phyloP scores from a whole-genome alignment of 2,329 filamentous ascomycete species.

The Akanthomyces uredinophilus region DNA sequence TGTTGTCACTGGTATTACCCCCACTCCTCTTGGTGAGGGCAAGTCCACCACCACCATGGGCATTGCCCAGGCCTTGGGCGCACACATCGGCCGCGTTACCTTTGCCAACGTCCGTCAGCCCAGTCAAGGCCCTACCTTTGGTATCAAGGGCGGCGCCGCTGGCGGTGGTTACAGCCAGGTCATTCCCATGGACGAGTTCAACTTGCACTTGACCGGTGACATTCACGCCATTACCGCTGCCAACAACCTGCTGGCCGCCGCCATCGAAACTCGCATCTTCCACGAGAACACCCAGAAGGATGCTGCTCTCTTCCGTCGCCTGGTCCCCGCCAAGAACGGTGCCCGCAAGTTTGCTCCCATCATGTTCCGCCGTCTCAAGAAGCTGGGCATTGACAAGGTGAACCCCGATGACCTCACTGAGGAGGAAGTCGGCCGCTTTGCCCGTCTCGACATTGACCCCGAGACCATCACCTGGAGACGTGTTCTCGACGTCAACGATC shows the following conservation, averaged over 20 bases:
- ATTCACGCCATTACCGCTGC: slow-evolving; percentile 96
- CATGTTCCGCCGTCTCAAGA: slow-evolving; percentile 91
- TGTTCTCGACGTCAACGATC: slow-evolving; percentile 94
- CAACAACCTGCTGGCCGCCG: slow-evolving; percentile 93
- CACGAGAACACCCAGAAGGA: slow-evolving; percentile 96
- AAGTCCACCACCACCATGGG: slow-evolving; percentile 98
- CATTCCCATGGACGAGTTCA: slow-evolving; percentile 99
- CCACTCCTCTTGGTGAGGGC: slow-evolving; percentile 91
- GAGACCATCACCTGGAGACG: slow-evolving; percentile 96
- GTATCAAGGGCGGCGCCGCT: slow-evolving; percentile 96
- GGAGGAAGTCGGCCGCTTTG: slow-evolving; percentile 83
- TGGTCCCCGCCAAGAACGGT: slow-evolving; percentile 87
- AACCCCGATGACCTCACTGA: slow-evolving; percentile 84
- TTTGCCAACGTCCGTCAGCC: slow-evolving; percentile 98
- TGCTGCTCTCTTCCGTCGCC: slow-evolving; percentile 74
- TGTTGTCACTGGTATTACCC: slow-evolving; percentile 91
- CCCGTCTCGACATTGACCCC: slow-evolving; percentile 92
- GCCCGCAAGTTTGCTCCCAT: slow-evolving; percentile 80
- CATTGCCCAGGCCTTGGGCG: slow-evolving; percentile 85
- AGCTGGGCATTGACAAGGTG: slow-evolving; percentile 93
- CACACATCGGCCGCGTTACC: slow-evolving; percentile 77
- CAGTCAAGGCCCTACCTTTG: slow-evolving; percentile 95
- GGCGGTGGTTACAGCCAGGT: slow-evolving; percentile 98
- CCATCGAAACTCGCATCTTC: slow-evolving; percentile 97
- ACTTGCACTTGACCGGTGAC: slow-evolving; percentile 93